Evolutionary conservation across 345 rosid species (phyloP).

Genomic region (Camelina neglecta): DNA sequence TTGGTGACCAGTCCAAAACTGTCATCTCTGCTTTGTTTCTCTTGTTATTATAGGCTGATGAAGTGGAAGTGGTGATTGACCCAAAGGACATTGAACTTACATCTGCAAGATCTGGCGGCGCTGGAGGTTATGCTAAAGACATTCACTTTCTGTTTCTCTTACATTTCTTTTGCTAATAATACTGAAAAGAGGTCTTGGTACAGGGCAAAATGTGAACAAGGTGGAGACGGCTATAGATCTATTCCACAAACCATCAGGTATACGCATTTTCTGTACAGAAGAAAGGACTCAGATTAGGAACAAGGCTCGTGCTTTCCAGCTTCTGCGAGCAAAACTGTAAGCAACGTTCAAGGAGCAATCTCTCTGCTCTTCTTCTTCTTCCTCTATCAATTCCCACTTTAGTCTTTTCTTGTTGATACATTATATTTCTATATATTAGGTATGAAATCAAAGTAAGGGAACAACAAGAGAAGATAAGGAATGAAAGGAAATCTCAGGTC

Average conservation of each 20-base stretch:
- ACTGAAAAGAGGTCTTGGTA: constrained; percentile 35
- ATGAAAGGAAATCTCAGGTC: constrained; percentile 80
- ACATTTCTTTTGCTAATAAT: constrained; percentile 9
- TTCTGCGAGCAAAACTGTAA: constrained; percentile 93
- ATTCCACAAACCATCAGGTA: constrained; percentile 90
- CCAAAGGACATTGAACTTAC: constrained; percentile 95
- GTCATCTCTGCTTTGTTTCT: constrained; percentile 13
- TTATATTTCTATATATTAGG: constrained; percentile 53
- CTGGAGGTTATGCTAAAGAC: constrained; percentile 69
- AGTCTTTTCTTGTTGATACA: constrained; percentile 13
- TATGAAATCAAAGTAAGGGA: constrained; percentile 91
- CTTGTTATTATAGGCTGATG: constrained; percentile 68
- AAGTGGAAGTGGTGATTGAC: constrained; percentile 93
- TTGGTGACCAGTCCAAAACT: background rate
- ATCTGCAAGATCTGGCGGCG: constrained; percentile 96
- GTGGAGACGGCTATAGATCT: constrained; percentile 98
- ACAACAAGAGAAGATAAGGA: constrained; percentile 82
- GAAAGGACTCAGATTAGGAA: constrained; percentile 90
- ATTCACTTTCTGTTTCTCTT: constrained; percentile 21
- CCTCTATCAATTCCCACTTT: constrained; percentile 9
- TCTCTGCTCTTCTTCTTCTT: constrained; percentile 21
- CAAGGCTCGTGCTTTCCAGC: constrained; percentile 80
- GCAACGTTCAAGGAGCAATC: constrained; percentile 35
- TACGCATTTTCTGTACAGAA: constrained; percentile 95
- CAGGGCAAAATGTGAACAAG: constrained; percentile 98